phyloP scores from a whole-genome alignment of 805 yeast genomes.

The Komagataella phaffii region DNA sequence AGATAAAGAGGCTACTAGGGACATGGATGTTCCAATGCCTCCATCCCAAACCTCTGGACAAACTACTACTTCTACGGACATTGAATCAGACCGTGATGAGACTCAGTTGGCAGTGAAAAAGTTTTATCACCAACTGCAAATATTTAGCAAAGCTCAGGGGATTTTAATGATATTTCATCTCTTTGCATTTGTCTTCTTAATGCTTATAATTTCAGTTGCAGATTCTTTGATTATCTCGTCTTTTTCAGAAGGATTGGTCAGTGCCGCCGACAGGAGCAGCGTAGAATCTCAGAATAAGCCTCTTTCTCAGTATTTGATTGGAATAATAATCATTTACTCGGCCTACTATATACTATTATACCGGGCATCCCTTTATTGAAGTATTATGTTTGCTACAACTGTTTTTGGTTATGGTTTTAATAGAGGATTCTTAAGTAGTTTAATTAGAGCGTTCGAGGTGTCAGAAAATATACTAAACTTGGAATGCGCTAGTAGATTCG shows the following conservation, averaged over 20 bases:
- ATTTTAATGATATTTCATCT: slow-evolving; percentile 1
- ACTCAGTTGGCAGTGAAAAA: neutral
- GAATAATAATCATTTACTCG: neutral
- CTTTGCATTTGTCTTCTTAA: neutral
- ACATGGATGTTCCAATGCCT: too few relatives aligned
- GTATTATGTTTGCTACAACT: neutral
- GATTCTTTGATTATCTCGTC: neutral
- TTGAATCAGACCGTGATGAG: neutral
- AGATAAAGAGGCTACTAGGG: neutral
- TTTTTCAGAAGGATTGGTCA: neutral
- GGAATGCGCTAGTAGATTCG: neutral
- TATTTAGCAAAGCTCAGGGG: neutral
- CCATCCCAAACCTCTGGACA: neutral
- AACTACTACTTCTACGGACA: neutral
- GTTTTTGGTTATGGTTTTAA: neutral
- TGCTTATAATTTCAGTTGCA: neutral
- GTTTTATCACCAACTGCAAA: neutral
- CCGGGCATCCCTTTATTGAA: neutral
- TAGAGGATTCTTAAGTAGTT: neutral
- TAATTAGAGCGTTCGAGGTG: neutral
- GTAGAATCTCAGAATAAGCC: neutral
- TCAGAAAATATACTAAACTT: neutral
- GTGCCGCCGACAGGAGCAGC: neutral
- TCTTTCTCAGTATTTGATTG: neutral
- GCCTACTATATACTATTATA: neutral